Evolutionary conservation across 352 stramenopile species (phyloP), one percentile per base, ranked within the genome.

Genomic region (Pelagophyceae sp.): DNA sequence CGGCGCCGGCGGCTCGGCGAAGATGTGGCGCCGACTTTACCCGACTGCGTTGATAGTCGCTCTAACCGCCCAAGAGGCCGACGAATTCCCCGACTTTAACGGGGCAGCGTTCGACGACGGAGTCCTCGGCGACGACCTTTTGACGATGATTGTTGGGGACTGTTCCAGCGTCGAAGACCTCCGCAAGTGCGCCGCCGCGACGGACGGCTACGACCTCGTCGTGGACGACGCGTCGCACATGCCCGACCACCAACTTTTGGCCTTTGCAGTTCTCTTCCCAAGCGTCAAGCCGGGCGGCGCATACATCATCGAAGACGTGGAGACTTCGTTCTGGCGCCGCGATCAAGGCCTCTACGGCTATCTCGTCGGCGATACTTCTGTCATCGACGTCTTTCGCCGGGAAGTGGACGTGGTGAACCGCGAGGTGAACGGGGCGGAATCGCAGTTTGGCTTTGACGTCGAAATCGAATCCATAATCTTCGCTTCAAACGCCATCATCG

Each of bases 271-370:
- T 27, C 23, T 75, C 37, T 78, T 78, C 1, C 58, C 33, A 29
- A n/a, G 3, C 35, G 25, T 77, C 31, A 54, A 40, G 38, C 33
- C 31, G 25, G 74, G 74, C 35, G 74, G 45, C 20, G 31, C 72
- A 11, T 77, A 77, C 50, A 60, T 72, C 31, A 75, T 77, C 32
- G 74, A 77, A 54, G 74, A 77, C 58, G 72, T 77, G 25, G 74
- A 77, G 58, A 77, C 74, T 19, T 75, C 58, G 25, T 77, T 37
- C 58, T 77, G 74, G 74, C 69, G 58, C 11, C 11, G n/a, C 33
- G 54, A n/a, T 27, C 19, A 29, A 5, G 6, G 35, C 11, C 40
- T 77, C 29, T 77, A 75, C 29, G 58, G 58, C 38, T 33, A 77
- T 29, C 31, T 19, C 6, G 35, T 76, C 0, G 23, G 25, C n/a